Percentiles rank a stretch among this genome's conserved stretches.
Conservation (phyloP, 2,329 filamentous ascomycete species). For the Nemania abortiva region DNA sequence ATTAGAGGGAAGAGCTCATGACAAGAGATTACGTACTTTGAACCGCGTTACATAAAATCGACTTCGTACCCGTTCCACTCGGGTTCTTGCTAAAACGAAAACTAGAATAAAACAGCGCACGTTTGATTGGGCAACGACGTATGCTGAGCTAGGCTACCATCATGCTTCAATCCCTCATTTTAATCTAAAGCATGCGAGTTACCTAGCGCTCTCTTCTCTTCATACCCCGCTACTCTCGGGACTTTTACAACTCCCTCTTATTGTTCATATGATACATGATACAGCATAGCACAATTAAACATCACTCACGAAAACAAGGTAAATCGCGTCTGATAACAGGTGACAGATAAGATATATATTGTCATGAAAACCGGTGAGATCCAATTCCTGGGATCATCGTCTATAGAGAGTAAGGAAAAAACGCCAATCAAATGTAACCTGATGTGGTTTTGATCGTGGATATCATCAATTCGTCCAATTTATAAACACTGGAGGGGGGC, state of each 20-base stretch:
- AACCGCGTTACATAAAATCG: background rate
- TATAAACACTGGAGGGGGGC: background rate
- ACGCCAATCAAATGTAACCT: constrained; percentile 21
- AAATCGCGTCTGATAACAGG: background rate
- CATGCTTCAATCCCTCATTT: background rate
- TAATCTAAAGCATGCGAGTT: background rate
- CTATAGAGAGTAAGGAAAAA: constrained; percentile 11
- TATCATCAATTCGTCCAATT: constrained; percentile 38
- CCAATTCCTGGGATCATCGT: constrained; percentile 13
- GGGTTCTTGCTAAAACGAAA: background rate
- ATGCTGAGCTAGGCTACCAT: background rate
- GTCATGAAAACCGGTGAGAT: constrained; percentile 6
- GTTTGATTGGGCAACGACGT: background rate
- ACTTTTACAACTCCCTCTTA: too few relatives aligned
- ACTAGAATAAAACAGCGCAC: background rate
- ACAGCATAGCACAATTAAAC: background rate
- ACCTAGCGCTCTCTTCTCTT: background rate
- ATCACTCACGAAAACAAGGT: too few relatives aligned
- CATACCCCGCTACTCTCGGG: background rate
- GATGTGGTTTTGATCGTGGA: constrained; percentile 28
- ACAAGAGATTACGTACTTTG: background rate
- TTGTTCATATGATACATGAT: too few relatives aligned
- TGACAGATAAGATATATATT: constrained; percentile 10
- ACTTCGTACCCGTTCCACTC: background rate
- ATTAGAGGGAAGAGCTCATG: background rate